Conservation (phyloP, 176 grass and related monocot genomes). For the Puya raimondii region DNA sequence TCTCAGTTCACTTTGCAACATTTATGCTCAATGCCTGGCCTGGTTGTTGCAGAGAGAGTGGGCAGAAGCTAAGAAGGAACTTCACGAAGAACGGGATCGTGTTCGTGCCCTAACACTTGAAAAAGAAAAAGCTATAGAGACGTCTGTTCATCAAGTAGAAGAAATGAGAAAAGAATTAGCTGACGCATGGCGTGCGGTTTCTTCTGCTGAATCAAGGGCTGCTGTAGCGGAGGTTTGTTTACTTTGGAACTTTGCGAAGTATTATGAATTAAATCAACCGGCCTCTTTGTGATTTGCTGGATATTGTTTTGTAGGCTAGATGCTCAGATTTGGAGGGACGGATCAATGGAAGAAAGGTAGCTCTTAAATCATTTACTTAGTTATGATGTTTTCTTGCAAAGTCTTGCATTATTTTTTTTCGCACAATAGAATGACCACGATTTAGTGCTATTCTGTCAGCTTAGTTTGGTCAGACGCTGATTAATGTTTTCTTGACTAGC, state of each 20-base stretch:
- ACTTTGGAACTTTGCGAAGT: neutral
- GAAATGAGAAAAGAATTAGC: conserved; percentile 90
- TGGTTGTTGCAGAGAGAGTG: conserved; percentile 65
- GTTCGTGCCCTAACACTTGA: conserved; percentile 66
- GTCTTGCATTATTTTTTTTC: too few relatives aligned
- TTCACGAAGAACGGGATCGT: conserved; percentile 87
- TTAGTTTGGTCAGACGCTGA: neutral
- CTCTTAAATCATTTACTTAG: conserved; percentile 1
- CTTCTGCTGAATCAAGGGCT: conserved; percentile 74
- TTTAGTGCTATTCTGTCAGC: neutral
- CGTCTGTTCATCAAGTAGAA: conserved; percentile 66
- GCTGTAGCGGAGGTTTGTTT: conserved; percentile 66
- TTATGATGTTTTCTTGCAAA: neutral
- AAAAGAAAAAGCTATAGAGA: conserved; percentile 57
- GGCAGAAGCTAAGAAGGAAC: conserved; percentile 88
- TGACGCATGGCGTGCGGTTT: conserved; percentile 56
- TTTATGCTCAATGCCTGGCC: neutral
- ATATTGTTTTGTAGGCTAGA: conserved; percentile 44
- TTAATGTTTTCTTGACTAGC: neutral
- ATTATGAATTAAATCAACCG: neutral
- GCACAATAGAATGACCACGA: too few relatives aligned
- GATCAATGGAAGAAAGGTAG: conserved; percentile 61
- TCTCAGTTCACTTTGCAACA: neutral
- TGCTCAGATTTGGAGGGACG: conserved; percentile 64
- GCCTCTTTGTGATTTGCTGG: neutral